These are phyloP conservation scores for Sistotremastrum suecicum DNA, from an alignment of 768 basidiomycete genomes.

Conservation along the genomic window DNA sequence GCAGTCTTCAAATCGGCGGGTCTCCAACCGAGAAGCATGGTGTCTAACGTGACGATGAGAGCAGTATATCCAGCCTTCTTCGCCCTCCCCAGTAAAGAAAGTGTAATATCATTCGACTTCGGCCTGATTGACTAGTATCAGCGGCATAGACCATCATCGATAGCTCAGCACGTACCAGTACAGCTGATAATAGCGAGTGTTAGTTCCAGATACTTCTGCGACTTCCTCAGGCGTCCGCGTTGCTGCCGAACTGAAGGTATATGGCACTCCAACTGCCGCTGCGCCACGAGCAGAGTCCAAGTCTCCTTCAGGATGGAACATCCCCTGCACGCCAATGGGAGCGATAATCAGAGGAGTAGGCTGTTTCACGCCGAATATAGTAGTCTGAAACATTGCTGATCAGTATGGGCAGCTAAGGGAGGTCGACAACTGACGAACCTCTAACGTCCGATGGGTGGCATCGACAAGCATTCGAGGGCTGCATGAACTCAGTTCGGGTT, in stretches of 20 bases:
- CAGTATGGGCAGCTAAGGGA: not conserved
- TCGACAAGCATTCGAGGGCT: conserved; percentile 62
- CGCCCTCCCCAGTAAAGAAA: conserved; percentile 52
- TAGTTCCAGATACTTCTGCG: conserved; percentile 49
- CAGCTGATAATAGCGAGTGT: conserved; percentile 66
- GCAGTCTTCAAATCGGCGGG: conserved; percentile 55
- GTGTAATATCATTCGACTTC: conserved; percentile 37
- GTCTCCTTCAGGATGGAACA: conserved; percentile 59
- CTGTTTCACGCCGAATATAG: conserved; percentile 44
- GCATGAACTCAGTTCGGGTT: not conserved
- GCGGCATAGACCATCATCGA: not conserved
- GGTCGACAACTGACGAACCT: conserved; percentile 22
- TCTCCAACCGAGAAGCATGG: conserved; percentile 60
- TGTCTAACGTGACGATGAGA: conserved; percentile 71
- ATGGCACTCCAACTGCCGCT: conserved; percentile 45
- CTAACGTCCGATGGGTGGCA: conserved; percentile 40
- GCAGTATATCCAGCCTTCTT: conserved; percentile 53
- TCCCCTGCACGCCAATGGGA: conserved; percentile 64
- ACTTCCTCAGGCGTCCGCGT: conserved; percentile 63
- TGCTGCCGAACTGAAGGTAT: conserved; percentile 64
- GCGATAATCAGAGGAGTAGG: conserved; percentile 50
- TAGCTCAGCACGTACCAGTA: conserved; percentile 40
- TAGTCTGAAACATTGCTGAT: not conserved
- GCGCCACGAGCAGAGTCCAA: conserved; percentile 56
- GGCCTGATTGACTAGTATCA: conserved; percentile 33